These are phyloP conservation scores for Puccinellia tenuiflora DNA, from an alignment of 176 grass and related monocot genomes.

Conservation along the genomic window DNA sequence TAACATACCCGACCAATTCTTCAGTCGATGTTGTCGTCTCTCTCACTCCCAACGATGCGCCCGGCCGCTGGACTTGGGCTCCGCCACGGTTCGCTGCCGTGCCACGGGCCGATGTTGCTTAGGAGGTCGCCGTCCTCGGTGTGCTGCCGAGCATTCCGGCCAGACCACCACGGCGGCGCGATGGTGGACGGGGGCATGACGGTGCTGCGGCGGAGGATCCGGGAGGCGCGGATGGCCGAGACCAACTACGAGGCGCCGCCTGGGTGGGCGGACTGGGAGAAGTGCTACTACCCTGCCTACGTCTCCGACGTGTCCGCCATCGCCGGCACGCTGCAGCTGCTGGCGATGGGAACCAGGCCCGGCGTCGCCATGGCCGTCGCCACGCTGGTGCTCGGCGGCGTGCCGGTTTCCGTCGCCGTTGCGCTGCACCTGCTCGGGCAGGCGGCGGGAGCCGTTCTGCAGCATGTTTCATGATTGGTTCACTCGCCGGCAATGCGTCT, in stretches of 20 bases:
- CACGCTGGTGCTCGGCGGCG: conserved; percentile 29
- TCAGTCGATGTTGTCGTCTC: too few species aligned
- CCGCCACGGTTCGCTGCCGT: too few species aligned
- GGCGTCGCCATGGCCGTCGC: conserved; percentile 27
- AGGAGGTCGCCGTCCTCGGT: too few species aligned
- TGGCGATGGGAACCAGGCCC: conserved; percentile 50
- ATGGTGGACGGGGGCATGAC: conserved; percentile 61
- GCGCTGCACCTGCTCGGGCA: conserved; percentile 24
- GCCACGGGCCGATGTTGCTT: background rate
- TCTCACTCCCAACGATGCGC: too few species aligned
- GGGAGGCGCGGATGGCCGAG: conserved; percentile 50
- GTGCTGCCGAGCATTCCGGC: conserved; percentile 5
- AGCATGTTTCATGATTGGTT: conserved; percentile 5
- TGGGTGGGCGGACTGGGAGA: conserved; percentile 68
- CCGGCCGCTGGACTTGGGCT: background rate
- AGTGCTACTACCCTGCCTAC: conserved; percentile 62
- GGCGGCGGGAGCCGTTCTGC: conserved; percentile 5
- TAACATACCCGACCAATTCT: too few species aligned
- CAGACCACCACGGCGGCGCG: conserved; percentile 33
- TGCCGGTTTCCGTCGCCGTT: conserved; percentile 41
- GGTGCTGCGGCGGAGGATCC: conserved; percentile 60
- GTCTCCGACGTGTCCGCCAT: conserved; percentile 39
- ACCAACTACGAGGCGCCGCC: conserved; percentile 48
- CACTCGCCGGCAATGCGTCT: background rate
- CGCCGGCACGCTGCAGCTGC: conserved; percentile 47